phyloP scores from a whole-genome alignment of 805 yeast species.

The Saccharomycopsis fermentans region DNA sequence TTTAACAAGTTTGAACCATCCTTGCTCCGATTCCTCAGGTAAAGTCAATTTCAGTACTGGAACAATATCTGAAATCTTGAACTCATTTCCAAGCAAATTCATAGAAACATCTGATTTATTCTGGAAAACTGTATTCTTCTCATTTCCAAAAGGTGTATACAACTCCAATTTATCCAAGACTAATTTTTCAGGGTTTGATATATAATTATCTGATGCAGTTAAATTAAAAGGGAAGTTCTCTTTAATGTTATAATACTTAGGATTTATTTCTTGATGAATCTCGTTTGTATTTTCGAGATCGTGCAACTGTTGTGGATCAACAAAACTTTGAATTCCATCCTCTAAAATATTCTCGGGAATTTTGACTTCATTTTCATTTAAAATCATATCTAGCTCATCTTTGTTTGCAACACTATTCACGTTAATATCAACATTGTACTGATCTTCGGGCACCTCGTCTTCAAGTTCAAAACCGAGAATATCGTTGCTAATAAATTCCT shows the following conservation, averaged over 20 bases:
- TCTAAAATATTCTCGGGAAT: not conserved
- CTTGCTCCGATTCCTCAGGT: constrained; percentile 53
- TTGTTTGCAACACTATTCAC: not conserved
- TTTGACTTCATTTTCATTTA: not conserved
- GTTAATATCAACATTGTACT: not conserved
- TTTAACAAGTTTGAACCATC: constrained; percentile 49
- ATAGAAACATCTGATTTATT: constrained; percentile 14
- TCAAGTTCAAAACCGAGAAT: constrained; percentile 8
- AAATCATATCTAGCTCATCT: not conserved
- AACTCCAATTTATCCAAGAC: constrained; percentile 39
- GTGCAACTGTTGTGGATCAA: not conserved
- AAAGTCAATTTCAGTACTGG: constrained; percentile 59
- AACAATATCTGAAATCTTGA: constrained; percentile 28
- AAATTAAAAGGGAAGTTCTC: constrained; percentile 34
- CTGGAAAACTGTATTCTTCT: not conserved
- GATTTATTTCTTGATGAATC: not conserved
- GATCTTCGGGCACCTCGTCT: constrained; percentile 2
- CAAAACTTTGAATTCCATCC: not conserved
- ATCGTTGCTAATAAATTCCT: constrained; percentile 13
- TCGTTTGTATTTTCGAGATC: constrained; percentile 1
- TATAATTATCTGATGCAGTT: constrained; percentile 31
- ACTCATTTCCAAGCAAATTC: constrained; percentile 24
- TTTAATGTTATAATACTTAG: not conserved
- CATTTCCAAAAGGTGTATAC: constrained; percentile 28
- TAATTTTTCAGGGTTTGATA: constrained; percentile 37